Base-by-base conservation (phyloP, 140 eudicot genomes). In the Oenanthe javanica region DNA sequence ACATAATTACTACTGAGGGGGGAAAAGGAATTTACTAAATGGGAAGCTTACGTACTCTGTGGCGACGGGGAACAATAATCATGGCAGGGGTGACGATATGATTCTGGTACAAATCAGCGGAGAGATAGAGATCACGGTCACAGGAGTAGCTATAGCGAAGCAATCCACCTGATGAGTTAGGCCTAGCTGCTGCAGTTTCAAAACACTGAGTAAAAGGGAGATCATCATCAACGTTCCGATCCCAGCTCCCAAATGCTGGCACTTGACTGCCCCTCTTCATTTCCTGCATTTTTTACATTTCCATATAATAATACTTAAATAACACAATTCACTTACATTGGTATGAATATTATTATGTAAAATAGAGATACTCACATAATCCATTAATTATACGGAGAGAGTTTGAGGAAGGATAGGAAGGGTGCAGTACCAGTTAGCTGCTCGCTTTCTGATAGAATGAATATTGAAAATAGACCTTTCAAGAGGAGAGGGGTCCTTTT, bases 21-120 rank as follows among this genome's bases (percentile, higher is more conserved):
- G 36, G 36, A 31, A 31, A 31, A 31, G 36, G 36, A 31, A 31
- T 31, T 31, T 31, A 31, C 36, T 31, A 31, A 31, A 31, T 31
- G 36, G 46, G 46, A 54, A 54, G 2, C 5, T 5, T 9, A 16
- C 6, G 51, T 19, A 91, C 98, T 85, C 79, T 67, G 7, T 85
- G 93, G 77, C 99, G 98, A 80, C 99, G 98, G 78, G 98, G 99
- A 76, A 95, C 97, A 38, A 95, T 93, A 25, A 95, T 95, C 91
- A 92, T 89, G 54, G 99, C 95, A 42, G 97, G 99, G 63, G 97
- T 95, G 2, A 92, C 93, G 31, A 90, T 89, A 80, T 95, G 87
- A 51, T 95, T 90, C 64, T 90, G 88, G 82, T 92, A 95, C 85
- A 92, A 82, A 78, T 95, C 99, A 6, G 96, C 99, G 71, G 99